A percentile compares a stretch with the other conserved stretches of the same genome.
These are phyloP conservation scores for Castanea crenata DNA, from an alignment of 306 rosid species.

Conservation along the genomic window DNA sequence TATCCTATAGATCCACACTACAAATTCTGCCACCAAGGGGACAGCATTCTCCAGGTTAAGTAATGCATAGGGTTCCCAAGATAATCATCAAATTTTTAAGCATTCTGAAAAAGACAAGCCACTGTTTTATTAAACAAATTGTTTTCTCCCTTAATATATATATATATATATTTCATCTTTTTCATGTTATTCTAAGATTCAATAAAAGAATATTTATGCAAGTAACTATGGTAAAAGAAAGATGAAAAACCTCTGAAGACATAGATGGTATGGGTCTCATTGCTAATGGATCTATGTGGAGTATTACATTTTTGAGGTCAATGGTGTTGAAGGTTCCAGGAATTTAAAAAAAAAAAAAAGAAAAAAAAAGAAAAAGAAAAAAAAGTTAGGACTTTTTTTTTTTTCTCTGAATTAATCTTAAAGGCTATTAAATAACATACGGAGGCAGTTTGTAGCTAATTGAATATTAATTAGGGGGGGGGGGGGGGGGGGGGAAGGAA, in stretches of 20 bases:
- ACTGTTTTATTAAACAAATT: neutral
- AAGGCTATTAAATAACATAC: neutral
- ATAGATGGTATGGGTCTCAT: too few species aligned
- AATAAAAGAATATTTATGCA: too few species aligned
- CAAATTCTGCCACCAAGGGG: neutral
- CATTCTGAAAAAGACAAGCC: neutral
- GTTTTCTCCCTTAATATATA: neutral
- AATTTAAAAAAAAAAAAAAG: too few species aligned
- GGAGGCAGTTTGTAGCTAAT: neutral
- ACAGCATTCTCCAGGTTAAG: neutral
- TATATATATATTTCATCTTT: neutral
- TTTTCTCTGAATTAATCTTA: neutral
- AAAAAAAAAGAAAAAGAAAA: too few species aligned
- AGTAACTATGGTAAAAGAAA: too few species aligned
- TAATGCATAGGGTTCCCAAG: neutral
- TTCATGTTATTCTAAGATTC: neutral
- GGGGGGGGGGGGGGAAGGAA: neutral
- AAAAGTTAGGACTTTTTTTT: neutral
- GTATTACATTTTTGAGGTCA: too few species aligned
- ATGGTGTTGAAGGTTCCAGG: too few species aligned
- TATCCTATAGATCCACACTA: neutral
- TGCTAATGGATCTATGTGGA: too few species aligned
- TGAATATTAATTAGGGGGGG: neutral
- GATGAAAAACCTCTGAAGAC: too few species aligned
- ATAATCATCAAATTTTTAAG: neutral